Conservation (phyloP, 1,139 yeast species). For the Zygosaccharomyces sapae region DNA sequence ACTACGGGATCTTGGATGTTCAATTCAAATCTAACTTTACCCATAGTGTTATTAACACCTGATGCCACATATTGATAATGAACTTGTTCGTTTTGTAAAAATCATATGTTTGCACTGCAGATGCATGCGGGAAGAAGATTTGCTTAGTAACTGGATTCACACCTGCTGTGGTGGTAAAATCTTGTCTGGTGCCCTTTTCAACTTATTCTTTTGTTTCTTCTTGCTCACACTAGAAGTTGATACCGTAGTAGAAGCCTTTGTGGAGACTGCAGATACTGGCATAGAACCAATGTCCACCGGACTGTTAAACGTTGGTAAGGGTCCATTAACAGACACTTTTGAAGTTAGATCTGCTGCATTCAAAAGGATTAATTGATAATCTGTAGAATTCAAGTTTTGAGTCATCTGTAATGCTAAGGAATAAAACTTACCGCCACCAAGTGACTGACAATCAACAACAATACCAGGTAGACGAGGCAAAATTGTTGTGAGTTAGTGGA, state of each 20-base stretch:
- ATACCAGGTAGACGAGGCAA: slow-evolving; percentile 81
- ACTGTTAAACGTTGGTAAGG: slow-evolving; percentile 58
- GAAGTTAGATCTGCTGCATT: slow-evolving; percentile 80
- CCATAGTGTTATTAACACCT: slow-evolving; percentile 56
- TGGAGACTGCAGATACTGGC: slow-evolving; percentile 33
- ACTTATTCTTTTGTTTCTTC: slow-evolving; percentile 38
- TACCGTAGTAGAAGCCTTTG: slow-evolving; percentile 28
- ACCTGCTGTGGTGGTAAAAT: slow-evolving; percentile 57
- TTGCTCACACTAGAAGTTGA: slow-evolving; percentile 22
- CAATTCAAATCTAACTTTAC: slow-evolving; percentile 78
- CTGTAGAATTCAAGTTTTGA: slow-evolving; percentile 39
- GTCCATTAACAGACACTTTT: slow-evolving; percentile 68
- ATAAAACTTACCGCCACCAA: slow-evolving; percentile 53
- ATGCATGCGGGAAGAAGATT: slow-evolving; percentile 68
- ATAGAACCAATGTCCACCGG: slow-evolving; percentile 27
- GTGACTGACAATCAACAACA: slow-evolving; percentile 54
- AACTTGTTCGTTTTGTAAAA: slow-evolving; percentile 69
- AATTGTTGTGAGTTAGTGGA: slow-evolving; percentile 80
- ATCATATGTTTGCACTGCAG: slow-evolving; percentile 75
- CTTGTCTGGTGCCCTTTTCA: slow-evolving; percentile 41
- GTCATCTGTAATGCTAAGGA: slow-evolving; percentile 50
- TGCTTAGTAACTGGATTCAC: slow-evolving; percentile 66
- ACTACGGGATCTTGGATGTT: slow-evolving; percentile 70
- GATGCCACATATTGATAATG: slow-evolving; percentile 71
- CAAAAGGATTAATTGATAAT: slow-evolving; percentile 62